Evolutionary conservation across 371 early-diverging fungal genomes (phyloP).

Genomic region (Syncephalis fuscata): DNA sequence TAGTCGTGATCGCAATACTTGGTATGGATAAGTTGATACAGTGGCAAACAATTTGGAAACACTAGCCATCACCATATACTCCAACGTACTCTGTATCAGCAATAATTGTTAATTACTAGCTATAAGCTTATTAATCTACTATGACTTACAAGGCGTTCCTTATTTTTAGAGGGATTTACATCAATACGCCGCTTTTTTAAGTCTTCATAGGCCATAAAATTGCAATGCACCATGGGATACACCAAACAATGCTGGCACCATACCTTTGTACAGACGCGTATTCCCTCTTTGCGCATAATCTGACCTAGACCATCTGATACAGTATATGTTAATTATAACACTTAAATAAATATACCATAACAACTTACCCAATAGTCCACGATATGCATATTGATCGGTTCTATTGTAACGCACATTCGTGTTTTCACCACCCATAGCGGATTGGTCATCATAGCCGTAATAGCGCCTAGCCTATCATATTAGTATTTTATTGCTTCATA

Average conservation of each 20-base stretch:
- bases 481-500: background rate
- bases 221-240: slow-evolving; percentile 92
- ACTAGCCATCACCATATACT: slow-evolving; percentile 75
- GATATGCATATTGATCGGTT: slow-evolving; percentile 51
- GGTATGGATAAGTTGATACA: slow-evolving; percentile 85
- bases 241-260: slow-evolving; percentile 82
- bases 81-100: slow-evolving; percentile 28
- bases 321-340: background rate
- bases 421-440: too few species aligned
- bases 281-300: slow-evolving; percentile 56
- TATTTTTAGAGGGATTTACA: slow-evolving; percentile 11
- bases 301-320: slow-evolving; percentile 37
- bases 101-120: background rate
- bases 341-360: background rate
- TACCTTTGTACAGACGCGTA: slow-evolving; percentile 74
- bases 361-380: slow-evolving; percentile 33
- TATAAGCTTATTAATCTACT: background rate
- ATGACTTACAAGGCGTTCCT: slow-evolving; percentile 8
- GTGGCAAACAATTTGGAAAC: slow-evolving; percentile 78
- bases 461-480: background rate
- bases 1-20: slow-evolving; percentile 76
- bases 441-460: too few species aligned
- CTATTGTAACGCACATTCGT: slow-evolving; percentile 38
- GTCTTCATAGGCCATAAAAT: slow-evolving; percentile 93
- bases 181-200: slow-evolving; percentile 59